Conservation (phyloP, 1,139 yeast genomes). For the Hyphopichia fennica region DNA sequence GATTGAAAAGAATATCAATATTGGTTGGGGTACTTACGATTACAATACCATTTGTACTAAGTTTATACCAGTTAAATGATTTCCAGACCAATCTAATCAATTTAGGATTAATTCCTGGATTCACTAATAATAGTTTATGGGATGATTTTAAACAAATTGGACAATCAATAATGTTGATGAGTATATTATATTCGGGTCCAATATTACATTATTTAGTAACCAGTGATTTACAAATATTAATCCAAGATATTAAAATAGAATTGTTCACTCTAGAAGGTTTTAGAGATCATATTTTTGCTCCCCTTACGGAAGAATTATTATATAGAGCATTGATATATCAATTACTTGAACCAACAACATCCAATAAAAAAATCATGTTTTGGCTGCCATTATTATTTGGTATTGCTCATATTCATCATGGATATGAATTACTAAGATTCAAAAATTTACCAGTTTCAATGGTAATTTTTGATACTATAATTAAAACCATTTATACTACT, state of each 20-base stretch:
- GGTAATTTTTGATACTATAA: constrained; percentile 41
- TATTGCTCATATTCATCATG: constrained; percentile 91
- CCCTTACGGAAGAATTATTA: constrained; percentile 82
- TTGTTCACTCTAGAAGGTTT: constrained; percentile 48
- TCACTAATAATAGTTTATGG: neutral
- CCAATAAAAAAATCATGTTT: constrained; percentile 25
- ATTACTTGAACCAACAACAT: constrained; percentile 28
- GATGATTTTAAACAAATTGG: neutral
- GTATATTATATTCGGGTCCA: constrained; percentile 59
- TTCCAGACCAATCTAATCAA: neutral
- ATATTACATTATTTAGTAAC: constrained; percentile 37
- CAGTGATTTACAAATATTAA: constrained; percentile 9
- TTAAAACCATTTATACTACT: constrained; percentile 74
- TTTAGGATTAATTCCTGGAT: neutral
- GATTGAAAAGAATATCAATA: constrained; percentile 34
- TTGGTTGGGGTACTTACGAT: constrained; percentile 31
- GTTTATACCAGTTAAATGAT: neutral
- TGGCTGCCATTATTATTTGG: constrained; percentile 78
- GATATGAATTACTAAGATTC: constrained; percentile 47
- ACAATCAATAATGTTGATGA: constrained; percentile 21
- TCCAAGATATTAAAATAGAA: constrained; percentile 18
- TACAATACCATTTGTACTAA: constrained; percentile 19
- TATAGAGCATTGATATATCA: constrained; percentile 66
- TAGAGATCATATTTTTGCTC: constrained; percentile 75
- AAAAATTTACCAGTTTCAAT: constrained; percentile 23